phyloP scores from a whole-genome alignment of 805 yeast genomes.

The Metschnikowia henanensis region DNA sequence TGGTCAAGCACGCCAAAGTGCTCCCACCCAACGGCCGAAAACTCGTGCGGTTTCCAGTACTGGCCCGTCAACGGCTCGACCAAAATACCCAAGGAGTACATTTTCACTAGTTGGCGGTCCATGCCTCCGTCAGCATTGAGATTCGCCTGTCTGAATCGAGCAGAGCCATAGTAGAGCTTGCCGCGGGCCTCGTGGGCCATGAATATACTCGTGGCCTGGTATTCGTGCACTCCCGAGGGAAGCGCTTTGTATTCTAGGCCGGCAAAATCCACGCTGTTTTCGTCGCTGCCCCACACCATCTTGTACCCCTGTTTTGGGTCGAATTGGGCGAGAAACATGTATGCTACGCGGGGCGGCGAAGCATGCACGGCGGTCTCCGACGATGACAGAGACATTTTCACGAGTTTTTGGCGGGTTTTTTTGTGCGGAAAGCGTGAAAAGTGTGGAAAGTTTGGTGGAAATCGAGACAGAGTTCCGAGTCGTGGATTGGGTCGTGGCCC shows the following conservation, averaged over 20 bases:
- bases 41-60: slow-evolving; percentile 42
- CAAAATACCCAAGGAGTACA: slow-evolving; percentile 66
- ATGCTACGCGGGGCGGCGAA: slow-evolving; percentile 28
- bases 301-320: slow-evolving; percentile 37
- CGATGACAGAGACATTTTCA: slow-evolving; percentile 9
- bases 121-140: slow-evolving; percentile 11
- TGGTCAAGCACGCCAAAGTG: slow-evolving; percentile 35
- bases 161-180: slow-evolving; percentile 34
- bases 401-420: no score
- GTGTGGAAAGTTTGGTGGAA: background rate
- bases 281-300: slow-evolving; percentile 35
- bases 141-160: slow-evolving; percentile 31
- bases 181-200: slow-evolving; percentile 28
- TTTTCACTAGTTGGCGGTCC: slow-evolving; percentile 42
- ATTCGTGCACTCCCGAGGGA: slow-evolving; percentile 44
- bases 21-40: slow-evolving; percentile 44
- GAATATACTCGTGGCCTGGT: slow-evolving; percentile 27
- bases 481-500: background rate
- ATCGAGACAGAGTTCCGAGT: background rate
- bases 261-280: slow-evolving; percentile 18
- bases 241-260: slow-evolving; percentile 41
- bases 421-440: no score
- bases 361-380: slow-evolving; percentile 8
- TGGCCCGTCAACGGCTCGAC: slow-evolving; percentile 40
- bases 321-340: slow-evolving; percentile 37